Conservation (phyloP, 1,284 basidiomycete species). For the Vanrija pseudolonga region DNA sequence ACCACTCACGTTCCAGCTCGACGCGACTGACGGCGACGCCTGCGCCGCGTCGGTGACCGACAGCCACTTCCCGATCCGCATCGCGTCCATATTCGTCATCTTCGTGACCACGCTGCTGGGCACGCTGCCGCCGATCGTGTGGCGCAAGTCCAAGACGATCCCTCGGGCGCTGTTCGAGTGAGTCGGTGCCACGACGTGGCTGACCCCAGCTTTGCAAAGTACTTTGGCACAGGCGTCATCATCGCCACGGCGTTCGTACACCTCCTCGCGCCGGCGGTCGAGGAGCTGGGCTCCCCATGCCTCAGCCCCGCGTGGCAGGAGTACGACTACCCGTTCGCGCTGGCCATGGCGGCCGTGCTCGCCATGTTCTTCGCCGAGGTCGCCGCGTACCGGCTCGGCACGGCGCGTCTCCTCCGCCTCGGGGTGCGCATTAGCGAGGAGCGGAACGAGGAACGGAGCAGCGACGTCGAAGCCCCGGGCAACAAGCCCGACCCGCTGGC, state of each 20-base stretch:
- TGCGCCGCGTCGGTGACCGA: constrained; percentile 23
- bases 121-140: constrained; percentile 10
- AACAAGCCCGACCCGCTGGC: constrained; percentile 66
- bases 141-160: not conserved
- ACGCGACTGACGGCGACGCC: constrained; percentile 8
- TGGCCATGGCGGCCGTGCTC: constrained; percentile 77
- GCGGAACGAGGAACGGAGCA: constrained; percentile 38
- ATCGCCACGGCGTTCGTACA: constrained; percentile 92
- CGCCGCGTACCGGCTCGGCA: constrained; percentile 64
- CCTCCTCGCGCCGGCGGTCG: constrained; percentile 70
- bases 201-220: constrained; percentile 69
- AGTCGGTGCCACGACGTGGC: constrained; percentile 34
- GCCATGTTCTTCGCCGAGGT: constrained; percentile 79
- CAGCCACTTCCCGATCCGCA: constrained; percentile 54
- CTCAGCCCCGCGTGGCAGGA: constrained; percentile 65
- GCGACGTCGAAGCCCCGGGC: constrained; percentile 54
- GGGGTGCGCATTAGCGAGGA: constrained; percentile 51
- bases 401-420: constrained; percentile 40
- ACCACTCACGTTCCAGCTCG: not conserved
- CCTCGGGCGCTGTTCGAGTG: constrained; percentile 35
- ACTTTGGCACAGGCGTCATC: constrained; percentile 91
- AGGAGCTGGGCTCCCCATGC: constrained; percentile 68
- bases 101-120: constrained; percentile 48
- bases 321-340: constrained; percentile 75
- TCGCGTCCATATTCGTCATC: constrained; percentile 87